Percentiles rank a stretch among this genome's conserved stretches.
phyloP scores from a whole-genome alignment of 306 rosid species.

The Nissolia schottii region DNA sequence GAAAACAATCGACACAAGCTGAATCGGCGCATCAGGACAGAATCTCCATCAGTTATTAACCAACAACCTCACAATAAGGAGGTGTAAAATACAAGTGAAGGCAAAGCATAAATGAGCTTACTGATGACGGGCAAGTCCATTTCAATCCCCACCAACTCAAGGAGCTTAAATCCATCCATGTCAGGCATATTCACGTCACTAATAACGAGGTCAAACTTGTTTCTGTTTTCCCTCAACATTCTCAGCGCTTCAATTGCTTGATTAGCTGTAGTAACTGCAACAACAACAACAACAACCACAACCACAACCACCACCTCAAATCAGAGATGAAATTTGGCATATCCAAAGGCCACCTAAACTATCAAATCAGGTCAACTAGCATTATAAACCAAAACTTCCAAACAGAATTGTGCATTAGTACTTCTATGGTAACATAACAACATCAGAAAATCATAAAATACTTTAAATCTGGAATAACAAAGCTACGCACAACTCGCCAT shows the following conservation, averaged over 20 bases:
- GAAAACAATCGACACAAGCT: neutral
- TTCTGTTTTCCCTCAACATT: constrained; percentile 73
- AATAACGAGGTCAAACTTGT: constrained; percentile 73
- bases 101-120: constrained; percentile 34
- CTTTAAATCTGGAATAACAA: neutral
- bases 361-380: neutral
- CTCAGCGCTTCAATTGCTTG: constrained; percentile 61
- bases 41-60: neutral
- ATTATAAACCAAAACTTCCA: neutral
- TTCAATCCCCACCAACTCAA: constrained; percentile 83
- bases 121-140: constrained; percentile 96
- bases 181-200: constrained; percentile 92
- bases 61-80: neutral
- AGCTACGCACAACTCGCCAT: neutral
- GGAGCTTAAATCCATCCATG: constrained; percentile 92
- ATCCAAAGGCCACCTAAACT: neutral
- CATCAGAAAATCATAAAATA: neutral
- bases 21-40: neutral
- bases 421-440: neutral
- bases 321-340: neutral
- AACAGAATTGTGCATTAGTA: neutral
- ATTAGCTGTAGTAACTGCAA: constrained; percentile 68
- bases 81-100: constrained; percentile 4
- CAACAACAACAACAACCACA: constrained; percentile 15
- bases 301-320: too few relatives aligned